Conservation (phyloP, 2,329 filamentous ascomycete species). For the Penicillium oxalicum region DNA sequence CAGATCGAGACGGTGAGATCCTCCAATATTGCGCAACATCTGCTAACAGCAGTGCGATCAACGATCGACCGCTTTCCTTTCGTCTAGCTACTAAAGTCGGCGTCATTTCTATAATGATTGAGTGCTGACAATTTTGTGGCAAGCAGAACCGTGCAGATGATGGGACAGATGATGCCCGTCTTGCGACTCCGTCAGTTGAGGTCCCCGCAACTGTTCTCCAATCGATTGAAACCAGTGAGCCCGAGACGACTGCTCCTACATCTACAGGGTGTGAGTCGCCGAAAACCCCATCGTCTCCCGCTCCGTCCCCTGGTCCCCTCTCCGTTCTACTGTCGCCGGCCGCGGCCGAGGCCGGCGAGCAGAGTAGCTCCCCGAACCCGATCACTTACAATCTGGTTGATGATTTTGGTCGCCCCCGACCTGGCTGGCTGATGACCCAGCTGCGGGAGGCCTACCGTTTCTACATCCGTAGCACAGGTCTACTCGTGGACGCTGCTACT, state of each 20-base stretch:
- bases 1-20: constrained; percentile 1
- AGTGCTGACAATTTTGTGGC: not conserved
- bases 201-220: constrained; percentile 3
- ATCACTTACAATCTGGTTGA: not conserved
- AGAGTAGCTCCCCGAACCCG: not conserved
- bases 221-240: constrained; percentile 5
- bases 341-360: not conserved
- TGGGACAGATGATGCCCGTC: not conserved
- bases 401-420: not conserved
- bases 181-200: constrained; percentile 1
- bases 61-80: not conserved
- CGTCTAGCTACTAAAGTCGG: too few relatives aligned
- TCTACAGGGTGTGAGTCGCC: constrained; percentile 3
- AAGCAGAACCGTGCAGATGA: not conserved
- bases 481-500: not conserved
- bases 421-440: not conserved
- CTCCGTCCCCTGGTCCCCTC: not conserved
- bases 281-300: not conserved
- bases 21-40: not conserved
- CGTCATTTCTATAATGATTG: too few relatives aligned
- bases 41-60: not conserved
- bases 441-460: not conserved
- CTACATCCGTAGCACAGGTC: not conserved
- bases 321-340: not conserved
- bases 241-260: not conserved